Evolutionary conservation across 78 protist species (phyloP).

Genomic region (Dictyostelium intermedium): DNA sequence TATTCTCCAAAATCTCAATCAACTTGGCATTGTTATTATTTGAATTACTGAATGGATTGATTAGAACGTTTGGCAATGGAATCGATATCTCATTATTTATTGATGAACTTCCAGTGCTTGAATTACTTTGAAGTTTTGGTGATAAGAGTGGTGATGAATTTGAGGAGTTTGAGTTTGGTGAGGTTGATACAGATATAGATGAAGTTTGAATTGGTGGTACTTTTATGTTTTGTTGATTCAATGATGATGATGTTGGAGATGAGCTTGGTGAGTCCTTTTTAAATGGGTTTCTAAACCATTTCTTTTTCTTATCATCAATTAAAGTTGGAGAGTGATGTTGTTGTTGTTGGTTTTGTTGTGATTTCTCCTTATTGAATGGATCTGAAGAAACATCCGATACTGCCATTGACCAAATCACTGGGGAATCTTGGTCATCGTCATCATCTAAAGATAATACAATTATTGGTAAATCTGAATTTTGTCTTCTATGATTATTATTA

Average conservation of each 20-base stretch:
- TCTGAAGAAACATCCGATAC: conserved; percentile 6
- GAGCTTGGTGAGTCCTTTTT: conserved; percentile 9
- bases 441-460: not conserved
- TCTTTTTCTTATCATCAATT: not conserved
- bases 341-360: not conserved
- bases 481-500: not conserved
- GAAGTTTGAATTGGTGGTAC: conserved; percentile 9
- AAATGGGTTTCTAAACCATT: conserved; percentile 11
- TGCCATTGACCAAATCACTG: conserved; percentile 57
- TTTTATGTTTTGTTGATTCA: not conserved
- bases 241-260: not conserved
- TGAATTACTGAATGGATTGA: not conserved
- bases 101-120: not conserved
- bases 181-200: not conserved
- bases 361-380: conserved; percentile 39
- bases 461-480: conserved; percentile 32
- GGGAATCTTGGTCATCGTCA: conserved; percentile 11
- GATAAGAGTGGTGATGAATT: not conserved
- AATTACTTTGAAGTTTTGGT: not conserved
- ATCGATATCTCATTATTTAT: not conserved
- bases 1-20: not conserved
- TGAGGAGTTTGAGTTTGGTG: not conserved
- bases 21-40: not conserved
- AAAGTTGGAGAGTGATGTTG: not conserved
- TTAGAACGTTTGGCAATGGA: conserved; percentile 10